Conservation (phyloP, 1,139 yeast genomes). For the Kodamaea plutei region DNA sequence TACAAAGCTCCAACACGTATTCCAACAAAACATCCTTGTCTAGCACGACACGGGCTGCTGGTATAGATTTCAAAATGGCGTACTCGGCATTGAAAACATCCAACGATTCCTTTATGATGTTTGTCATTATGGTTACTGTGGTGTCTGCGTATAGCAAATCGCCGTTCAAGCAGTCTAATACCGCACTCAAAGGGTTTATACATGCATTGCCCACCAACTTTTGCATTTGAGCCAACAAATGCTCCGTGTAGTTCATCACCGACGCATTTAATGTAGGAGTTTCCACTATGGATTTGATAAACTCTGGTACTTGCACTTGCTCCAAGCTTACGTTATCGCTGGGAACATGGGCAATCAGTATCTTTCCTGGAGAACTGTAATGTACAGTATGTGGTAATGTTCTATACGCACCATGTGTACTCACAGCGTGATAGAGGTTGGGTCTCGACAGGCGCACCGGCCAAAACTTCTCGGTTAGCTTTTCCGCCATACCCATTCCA, state of each 20-base stretch:
- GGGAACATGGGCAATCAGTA: constrained; percentile 43
- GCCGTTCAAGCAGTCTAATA: constrained; percentile 71
- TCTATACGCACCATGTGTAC: constrained; percentile 73
- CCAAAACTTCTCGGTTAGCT: constrained; percentile 54
- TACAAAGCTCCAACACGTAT: constrained; percentile 45
- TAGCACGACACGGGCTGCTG: constrained; percentile 36
- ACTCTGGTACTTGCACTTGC: constrained; percentile 18
- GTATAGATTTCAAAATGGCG: constrained; percentile 25
- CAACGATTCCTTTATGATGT: constrained; percentile 46
- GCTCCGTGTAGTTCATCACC: constrained; percentile 48
- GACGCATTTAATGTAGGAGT: constrained; percentile 38
- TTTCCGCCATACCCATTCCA: constrained; percentile 67
- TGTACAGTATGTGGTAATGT: constrained; percentile 42
- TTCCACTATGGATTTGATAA: constrained; percentile 29
- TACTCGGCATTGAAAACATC: constrained; percentile 36
- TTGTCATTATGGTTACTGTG: constrained; percentile 27
- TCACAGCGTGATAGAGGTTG: constrained; percentile 64
- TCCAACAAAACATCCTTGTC: constrained; percentile 41
- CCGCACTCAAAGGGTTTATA: constrained; percentile 69
- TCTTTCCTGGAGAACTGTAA: constrained; percentile 66
- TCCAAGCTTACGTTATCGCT: constrained; percentile 11
- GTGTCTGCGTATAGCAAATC: constrained; percentile 45
- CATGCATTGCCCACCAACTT: constrained; percentile 74
- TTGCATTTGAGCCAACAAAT: constrained; percentile 63
- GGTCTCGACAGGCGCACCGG: constrained; percentile 45